Evolutionary conservation across 768 basidiomycete genomes (phyloP).

Genomic region (Basidioascus undulatus): DNA sequence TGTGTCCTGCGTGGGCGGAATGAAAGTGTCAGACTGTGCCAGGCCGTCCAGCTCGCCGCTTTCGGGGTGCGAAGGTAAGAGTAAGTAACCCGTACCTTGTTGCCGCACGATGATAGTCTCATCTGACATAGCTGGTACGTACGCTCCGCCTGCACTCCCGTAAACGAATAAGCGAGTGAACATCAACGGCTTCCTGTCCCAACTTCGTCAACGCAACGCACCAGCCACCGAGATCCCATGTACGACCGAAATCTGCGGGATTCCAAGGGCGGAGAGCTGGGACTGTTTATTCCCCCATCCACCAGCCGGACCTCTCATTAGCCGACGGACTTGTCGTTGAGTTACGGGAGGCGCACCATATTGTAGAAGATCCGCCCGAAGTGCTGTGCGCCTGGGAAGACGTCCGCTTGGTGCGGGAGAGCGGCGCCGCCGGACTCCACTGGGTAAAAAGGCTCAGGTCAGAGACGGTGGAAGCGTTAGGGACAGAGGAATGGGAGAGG

Average conservation of each 20-base stretch:
- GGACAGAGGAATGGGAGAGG: neutral
- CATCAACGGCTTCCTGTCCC: neutral
- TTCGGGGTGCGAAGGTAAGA: too few relatives aligned
- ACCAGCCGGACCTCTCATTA: too few relatives aligned
- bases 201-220: neutral
- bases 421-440: constrained; percentile 90
- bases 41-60: too few relatives aligned
- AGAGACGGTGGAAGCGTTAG: too few relatives aligned
- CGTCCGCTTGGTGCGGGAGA: constrained; percentile 71
- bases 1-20: too few relatives aligned
- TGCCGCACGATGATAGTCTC: constrained; percentile 67
- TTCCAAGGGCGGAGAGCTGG: constrained; percentile 68
- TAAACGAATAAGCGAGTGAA: neutral
- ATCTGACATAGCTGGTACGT: constrained; percentile 90
- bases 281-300: too few relatives aligned
- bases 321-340: too few relatives aligned
- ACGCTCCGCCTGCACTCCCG: constrained; percentile 42
- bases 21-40: too few relatives aligned
- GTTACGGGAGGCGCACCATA: constrained; percentile 36
- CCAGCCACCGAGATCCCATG: constrained; percentile 84
- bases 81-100: too few relatives aligned
- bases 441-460: constrained; percentile 15
- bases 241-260: constrained; percentile 77
- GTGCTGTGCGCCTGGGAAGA: constrained; percentile 85
- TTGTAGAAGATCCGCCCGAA: constrained; percentile 95